Evolutionary conservation across 139 green algal species (phyloP).

Genomic region (Tetraselmis striata): DNA sequence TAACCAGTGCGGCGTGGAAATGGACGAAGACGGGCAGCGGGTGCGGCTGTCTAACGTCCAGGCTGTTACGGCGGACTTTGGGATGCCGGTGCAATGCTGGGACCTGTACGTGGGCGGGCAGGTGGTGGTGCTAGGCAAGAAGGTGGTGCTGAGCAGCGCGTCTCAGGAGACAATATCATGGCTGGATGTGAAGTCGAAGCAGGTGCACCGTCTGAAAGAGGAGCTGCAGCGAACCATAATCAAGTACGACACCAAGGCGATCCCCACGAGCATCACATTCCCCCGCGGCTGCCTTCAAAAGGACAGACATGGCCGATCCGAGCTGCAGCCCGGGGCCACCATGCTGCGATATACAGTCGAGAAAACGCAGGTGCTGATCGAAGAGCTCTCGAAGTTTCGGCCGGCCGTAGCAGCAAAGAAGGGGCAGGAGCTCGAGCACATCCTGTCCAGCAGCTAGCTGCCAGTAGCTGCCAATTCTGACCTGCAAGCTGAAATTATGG

Average conservation of each 20-base stretch:
- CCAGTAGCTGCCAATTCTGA: too few species aligned
- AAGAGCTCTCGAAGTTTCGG: not conserved
- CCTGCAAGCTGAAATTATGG: too few species aligned
- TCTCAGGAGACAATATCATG: not conserved
- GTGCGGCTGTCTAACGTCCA: not conserved
- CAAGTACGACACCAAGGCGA: not conserved
- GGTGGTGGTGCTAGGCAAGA: not conserved
- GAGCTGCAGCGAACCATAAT: not conserved
- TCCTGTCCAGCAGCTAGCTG: too few species aligned
- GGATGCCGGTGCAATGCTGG: not conserved
- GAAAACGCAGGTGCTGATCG: not conserved
- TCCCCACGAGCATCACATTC: not conserved
- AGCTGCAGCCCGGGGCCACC: not conserved
- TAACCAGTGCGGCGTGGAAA: not conserved
- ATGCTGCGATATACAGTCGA: not conserved
- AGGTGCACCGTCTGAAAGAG: not conserved
- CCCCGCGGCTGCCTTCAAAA: not conserved
- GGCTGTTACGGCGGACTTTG: not conserved
- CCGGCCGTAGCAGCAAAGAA: not conserved
- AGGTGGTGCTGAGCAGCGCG: not conserved
- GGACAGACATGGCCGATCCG: not conserved
- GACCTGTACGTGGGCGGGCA: not conserved
- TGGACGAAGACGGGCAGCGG: not conserved
- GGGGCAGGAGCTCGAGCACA: not conserved
- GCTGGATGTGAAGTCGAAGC: not conserved